A percentile compares a stretch with the other conserved stretches of the same genome.
phyloP scores from a whole-genome alignment of 2,329 filamentous ascomycete species.

The Cladosporium sphaerospermum region DNA sequence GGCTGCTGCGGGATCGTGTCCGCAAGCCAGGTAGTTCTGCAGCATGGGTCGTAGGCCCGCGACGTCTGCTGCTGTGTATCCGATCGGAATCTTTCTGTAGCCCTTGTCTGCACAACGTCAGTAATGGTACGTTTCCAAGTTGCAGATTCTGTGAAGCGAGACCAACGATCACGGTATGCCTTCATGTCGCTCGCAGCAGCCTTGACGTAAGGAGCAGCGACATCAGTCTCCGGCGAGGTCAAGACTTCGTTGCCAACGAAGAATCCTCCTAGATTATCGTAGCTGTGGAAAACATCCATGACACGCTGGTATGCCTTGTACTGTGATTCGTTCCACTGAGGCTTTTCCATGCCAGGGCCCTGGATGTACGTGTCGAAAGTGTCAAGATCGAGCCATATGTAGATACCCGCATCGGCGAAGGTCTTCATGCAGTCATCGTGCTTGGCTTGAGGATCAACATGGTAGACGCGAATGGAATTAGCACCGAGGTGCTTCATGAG shows the following conservation, averaged over 20 bases:
- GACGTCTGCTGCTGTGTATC: conserved; percentile 84
- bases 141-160: background rate
- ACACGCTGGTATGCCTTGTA: conserved; percentile 62
- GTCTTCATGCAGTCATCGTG: conserved; percentile 76
- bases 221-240: conserved; percentile 50
- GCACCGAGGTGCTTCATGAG: conserved; percentile 76
- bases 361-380: conserved; percentile 63
- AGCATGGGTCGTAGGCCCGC: conserved; percentile 59
- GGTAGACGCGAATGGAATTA: conserved; percentile 80
- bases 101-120: conserved; percentile 42
- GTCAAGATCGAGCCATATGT: conserved; percentile 77
- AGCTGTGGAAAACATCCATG: conserved; percentile 70
- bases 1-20: conserved; percentile 59
- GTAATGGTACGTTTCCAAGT: background rate
- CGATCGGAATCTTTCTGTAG: conserved; percentile 76
- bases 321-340: conserved; percentile 69
- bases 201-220: conserved; percentile 75
- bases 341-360: conserved; percentile 33
- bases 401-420: conserved; percentile 75
- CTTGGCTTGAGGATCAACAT: conserved; percentile 65
- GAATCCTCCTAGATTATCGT: conserved; percentile 75
- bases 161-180: conserved; percentile 66
- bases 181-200: conserved; percentile 77
- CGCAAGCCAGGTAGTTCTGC: conserved; percentile 73
- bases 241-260: conserved; percentile 87